Percentiles rank a stretch among this genome's conserved stretches.
Conservation (phyloP, 495 filamentous ascomycete genomes). For the Parathielavia appendiculata region DNA sequence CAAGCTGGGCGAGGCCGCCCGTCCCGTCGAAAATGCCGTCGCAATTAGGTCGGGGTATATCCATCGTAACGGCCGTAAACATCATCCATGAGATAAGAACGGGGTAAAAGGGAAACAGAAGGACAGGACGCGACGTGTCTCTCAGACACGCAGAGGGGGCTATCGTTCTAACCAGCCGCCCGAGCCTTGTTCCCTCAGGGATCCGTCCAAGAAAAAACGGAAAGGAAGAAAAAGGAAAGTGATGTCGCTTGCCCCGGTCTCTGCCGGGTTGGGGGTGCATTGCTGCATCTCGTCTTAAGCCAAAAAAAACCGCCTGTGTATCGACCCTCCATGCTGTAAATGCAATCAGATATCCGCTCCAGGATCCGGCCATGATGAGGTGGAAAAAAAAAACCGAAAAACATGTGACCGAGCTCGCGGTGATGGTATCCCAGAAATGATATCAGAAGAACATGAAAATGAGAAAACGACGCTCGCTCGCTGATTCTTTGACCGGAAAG, state of each 20-base stretch:
- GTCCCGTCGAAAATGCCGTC: constrained; percentile 31
- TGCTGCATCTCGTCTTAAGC: constrained; percentile 46
- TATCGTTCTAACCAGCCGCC: constrained; percentile 26
- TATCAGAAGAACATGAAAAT: constrained; percentile 19
- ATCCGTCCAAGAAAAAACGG: constrained; percentile 19
- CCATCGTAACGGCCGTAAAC: constrained; percentile 41
- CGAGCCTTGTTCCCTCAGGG: constrained; percentile 15
- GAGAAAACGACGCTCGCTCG: constrained; percentile 39
- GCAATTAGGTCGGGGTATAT: constrained; percentile 29
- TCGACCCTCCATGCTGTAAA: constrained; percentile 42
- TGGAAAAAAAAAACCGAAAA: constrained; percentile 29
- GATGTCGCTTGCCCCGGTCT: constrained; percentile 39
- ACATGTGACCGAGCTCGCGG: constrained; percentile 42
- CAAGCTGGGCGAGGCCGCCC: constrained; percentile 31
- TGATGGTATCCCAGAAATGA: constrained; percentile 33
- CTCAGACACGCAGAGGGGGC: constrained; percentile 22
- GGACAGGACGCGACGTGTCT: constrained; percentile 11
- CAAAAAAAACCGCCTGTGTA: constrained; percentile 39
- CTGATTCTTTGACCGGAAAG: constrained; percentile 29
- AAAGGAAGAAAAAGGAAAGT: constrained; percentile 22
- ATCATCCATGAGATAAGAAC: constrained; percentile 44
- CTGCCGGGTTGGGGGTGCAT: constrained; percentile 42
- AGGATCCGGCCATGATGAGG: constrained; percentile 45
- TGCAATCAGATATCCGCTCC: constrained; percentile 46
- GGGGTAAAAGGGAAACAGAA: constrained; percentile 26